Conservation (phyloP, 371 early-diverging fungal species). For the Zancudomyces culisetae region DNA sequence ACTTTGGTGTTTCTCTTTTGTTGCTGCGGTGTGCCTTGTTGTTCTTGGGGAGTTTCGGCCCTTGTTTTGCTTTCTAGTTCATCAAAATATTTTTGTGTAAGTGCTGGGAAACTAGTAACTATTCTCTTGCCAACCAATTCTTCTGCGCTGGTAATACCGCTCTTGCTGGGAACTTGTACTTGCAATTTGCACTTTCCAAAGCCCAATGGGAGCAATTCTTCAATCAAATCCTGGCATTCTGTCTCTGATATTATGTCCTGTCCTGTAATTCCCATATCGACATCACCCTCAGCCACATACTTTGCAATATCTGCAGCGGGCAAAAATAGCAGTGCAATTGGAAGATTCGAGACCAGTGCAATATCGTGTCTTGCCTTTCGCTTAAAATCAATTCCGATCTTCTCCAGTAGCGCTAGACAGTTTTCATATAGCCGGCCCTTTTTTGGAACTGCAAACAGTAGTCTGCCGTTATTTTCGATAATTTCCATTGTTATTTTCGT, state of each 20-base stretch:
- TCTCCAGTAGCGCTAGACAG: constrained; percentile 56
- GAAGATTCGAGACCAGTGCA: constrained; percentile 79
- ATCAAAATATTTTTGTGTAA: constrained; percentile 44
- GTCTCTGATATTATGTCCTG: constrained; percentile 79
- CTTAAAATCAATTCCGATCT: constrained; percentile 83
- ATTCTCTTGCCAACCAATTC: constrained; percentile 79
- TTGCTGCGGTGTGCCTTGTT: not conserved
- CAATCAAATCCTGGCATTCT: constrained; percentile 43
- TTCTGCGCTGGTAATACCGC: not conserved
- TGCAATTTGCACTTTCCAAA: constrained; percentile 83
- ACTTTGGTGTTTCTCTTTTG: constrained; percentile 27
- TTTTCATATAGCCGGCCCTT: constrained; percentile 90
- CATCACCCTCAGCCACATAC: constrained; percentile 82
- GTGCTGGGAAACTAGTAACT: constrained; percentile 71
- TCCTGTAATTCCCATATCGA: constrained; percentile 95
- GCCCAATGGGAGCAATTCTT: constrained; percentile 51
- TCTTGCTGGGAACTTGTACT: constrained; percentile 48
- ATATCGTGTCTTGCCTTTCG: constrained; percentile 87
- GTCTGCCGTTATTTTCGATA: constrained; percentile 47
- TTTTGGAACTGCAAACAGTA: constrained; percentile 90
- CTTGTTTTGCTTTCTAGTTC: constrained; percentile 35
- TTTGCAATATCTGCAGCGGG: constrained; percentile 89
- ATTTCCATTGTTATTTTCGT: constrained; percentile 18
- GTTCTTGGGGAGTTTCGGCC: constrained; percentile 1
- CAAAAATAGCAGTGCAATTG: constrained; percentile 80